These are phyloP conservation scores for Diaporthe humulicola DNA, from an alignment of 2,329 filamentous ascomycete species.

Conservation along the genomic window DNA sequence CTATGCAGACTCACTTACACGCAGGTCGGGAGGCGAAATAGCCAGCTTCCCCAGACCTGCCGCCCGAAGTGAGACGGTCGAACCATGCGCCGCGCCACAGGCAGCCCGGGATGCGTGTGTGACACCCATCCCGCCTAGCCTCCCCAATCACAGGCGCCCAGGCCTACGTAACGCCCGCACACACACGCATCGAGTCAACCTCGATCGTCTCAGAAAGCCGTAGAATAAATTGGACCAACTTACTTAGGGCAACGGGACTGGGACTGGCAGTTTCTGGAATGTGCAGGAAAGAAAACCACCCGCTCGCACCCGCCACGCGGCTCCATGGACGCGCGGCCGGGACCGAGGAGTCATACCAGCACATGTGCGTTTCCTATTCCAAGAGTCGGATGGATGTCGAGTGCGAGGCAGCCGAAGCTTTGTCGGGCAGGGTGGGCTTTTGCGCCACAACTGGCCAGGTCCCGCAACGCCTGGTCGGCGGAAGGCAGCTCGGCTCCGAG, in stretches of 20 bases:
- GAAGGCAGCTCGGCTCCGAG: conserved; percentile 18
- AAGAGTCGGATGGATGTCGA: neutral
- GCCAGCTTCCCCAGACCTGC: neutral
- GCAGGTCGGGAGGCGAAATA: conserved; percentile 21
- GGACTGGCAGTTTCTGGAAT: neutral
- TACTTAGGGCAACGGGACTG: neutral
- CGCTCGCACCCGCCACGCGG: conserved; percentile 21
- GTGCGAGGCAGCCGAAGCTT: neutral
- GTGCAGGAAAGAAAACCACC: neutral
- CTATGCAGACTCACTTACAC: conserved; percentile 14
- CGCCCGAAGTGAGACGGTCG: conserved; percentile 13
- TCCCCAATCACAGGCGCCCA: conserved; percentile 14
- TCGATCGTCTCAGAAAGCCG: neutral
- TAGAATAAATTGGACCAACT: neutral
- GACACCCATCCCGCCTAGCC: conserved; percentile 16
- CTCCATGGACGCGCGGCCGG: conserved; percentile 21
- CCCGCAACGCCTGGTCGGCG: neutral
- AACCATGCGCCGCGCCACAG: conserved; percentile 30
- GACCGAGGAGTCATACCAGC: conserved; percentile 25
- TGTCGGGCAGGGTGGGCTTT: neutral
- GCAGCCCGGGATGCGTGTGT: conserved; percentile 9
- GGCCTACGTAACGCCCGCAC: conserved; percentile 27
- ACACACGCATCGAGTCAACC: neutral
- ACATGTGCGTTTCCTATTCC: neutral
- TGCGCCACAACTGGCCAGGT: conserved; percentile 21